phyloP scores from a whole-genome alignment of 495 filamentous ascomycete genomes.

The Neurospora intermedia region DNA sequence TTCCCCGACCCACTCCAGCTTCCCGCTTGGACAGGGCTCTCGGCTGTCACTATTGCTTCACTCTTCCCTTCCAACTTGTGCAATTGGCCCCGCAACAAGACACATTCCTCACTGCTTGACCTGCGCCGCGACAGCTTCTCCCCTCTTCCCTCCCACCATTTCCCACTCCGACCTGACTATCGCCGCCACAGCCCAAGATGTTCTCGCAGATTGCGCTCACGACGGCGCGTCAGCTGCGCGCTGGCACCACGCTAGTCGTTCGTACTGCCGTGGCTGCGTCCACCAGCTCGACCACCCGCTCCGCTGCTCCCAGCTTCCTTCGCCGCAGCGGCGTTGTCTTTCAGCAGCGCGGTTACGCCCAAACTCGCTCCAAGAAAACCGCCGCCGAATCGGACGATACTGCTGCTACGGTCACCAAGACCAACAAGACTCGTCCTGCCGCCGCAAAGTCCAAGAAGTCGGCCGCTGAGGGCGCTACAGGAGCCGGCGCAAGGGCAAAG shows the following conservation, averaged over 20 bases:
- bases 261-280: background rate
- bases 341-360: slow-evolving; percentile 6
- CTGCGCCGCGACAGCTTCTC: background rate
- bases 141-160: background rate
- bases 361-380: background rate
- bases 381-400: background rate
- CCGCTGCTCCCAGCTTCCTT: background rate
- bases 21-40: background rate
- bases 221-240: slow-evolving; percentile 13
- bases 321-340: slow-evolving; percentile 6
- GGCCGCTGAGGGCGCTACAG: slow-evolving; percentile 7
- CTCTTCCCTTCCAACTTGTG: background rate
- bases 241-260: slow-evolving; percentile 2
- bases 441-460: slow-evolving; percentile 5
- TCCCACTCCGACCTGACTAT: background rate
- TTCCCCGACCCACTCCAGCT: background rate
- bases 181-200: slow-evolving; percentile 11
- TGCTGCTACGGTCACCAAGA: slow-evolving; percentile 1
- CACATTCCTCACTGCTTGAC: slow-evolving; percentile 1
- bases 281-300: background rate
- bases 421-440: slow-evolving; percentile 15
- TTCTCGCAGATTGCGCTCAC: slow-evolving; percentile 18
- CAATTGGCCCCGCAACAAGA: slow-evolving; percentile 4
- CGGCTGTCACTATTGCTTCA: background rate
- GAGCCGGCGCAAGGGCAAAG: slow-evolving; percentile 5